Base-by-base conservation (phyloP, 306 rosid species). In the barrel medic (Medicago truncatula) region DNA sequence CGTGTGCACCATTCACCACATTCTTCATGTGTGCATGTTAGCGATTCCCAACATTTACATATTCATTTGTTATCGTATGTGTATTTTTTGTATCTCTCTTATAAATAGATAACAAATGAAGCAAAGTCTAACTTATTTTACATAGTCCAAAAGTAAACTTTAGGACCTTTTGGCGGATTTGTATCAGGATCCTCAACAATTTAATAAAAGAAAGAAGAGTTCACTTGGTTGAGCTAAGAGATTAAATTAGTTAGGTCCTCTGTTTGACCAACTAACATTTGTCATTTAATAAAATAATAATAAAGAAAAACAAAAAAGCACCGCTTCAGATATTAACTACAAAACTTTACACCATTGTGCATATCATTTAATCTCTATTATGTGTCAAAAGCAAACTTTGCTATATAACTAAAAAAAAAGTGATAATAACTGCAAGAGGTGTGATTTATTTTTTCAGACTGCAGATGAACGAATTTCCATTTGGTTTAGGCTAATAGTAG, bases 81-180 rank as follows among this genome's bases (percentile, higher is more conserved):
- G n/a, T n/a, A n/a, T n/a, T 23, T 23, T 23, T 23, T 23, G 28
- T 23, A 23, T 23, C 28, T 23, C 28, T 23, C 28, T 23, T 23
- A 23, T 23, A 23, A 23, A 23, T 23, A 23, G 28, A 23, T 23
- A 23, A 23, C 28, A 23, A 23, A 23, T 23, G 28, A 3, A 23
- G 28, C 28, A 23, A 23, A 23, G 28, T 23, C 28, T 23, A 23
- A 23, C 28, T 23, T 23, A 46, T 41, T 70, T 34, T 52, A 47
- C 54, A 57, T 21, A 47, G 7, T 46, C 49, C 67, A 61, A 68
- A 16, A 69, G 47, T 69, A 20, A 67, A 58, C 16, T 47, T 47
- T 36, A 18, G 46, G 18, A 21, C 14, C 77, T 54, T 54, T 21
- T n/a, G 15, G 49, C 17, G 72, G 50, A 62, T 58, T 66, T 25